Evolutionary conservation across 495 filamentous ascomycete species (phyloP), one percentile per base, ranked within the genome.

Genomic region (Immersiella caudata): DNA sequence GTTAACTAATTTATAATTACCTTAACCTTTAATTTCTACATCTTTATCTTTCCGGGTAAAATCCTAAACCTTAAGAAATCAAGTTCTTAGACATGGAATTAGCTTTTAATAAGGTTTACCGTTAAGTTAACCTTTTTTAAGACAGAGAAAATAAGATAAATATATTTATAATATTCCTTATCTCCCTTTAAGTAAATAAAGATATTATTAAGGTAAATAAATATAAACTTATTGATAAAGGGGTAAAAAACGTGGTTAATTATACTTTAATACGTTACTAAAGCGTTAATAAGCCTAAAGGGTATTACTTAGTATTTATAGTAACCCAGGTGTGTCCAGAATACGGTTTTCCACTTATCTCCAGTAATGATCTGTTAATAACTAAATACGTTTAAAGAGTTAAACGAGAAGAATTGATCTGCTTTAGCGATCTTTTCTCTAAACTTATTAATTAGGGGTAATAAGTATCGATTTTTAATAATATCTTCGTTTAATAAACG

Each of bases 1-100:
- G 0, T 22, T 16, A 0, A 6, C 61, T n/a, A 72, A 0, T 61
- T 3, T 9, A 1, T 1, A 0, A 72, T 29, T 5, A 14, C 33
- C n/a, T 56, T 1, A 6, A 72, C 54, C n/a, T 72, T 72, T 0
- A 46, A 5, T 3, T 1, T 33, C 26, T 65, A 16, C 2, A 72
- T 62, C 0, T 0, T 14, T 6, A 69, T 62, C 0, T 25, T 14
- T 3, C 36, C 16, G 0, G 26, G 50, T 0, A 16, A 22, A 6
- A 66, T 60, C 12, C 5, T 20, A 26, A 58, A 66, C 0, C 57
- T 26, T 0, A 66, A 46, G 27, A 24, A 66, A 2, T 66, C 24
- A 1, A 60, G 40, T 55, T 66, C 18, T 3, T 22, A 0, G 0
- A 40, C 20, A 11, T 36, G 7, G 6, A 33, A 60, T 14, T 36